Percentiles rank a stretch among this genome's conserved stretches.
Conservation (phyloP, 768 basidiomycete genomes). For the Serendipita sp. region DNA sequence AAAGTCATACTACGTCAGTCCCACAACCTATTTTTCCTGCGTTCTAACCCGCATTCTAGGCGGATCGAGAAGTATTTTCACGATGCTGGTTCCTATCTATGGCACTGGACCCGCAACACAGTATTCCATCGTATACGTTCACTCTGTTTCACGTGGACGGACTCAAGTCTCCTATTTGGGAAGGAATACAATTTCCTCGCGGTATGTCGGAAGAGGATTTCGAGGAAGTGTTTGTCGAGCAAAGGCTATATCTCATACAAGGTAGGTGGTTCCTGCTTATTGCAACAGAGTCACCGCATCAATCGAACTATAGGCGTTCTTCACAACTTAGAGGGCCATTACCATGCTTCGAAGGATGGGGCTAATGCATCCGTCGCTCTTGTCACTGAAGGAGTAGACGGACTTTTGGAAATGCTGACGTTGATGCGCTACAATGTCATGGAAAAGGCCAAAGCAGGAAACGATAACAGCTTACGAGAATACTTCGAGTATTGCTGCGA, state of each 20-base stretch:
- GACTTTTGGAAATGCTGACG: not conserved
- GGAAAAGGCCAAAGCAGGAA: not conserved
- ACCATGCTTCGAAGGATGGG: not conserved
- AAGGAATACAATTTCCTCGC: not conserved
- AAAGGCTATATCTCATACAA: not conserved
- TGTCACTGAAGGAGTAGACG: not conserved
- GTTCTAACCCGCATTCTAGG: not conserved
- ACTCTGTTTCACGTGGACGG: not conserved
- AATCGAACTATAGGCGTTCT: not conserved
- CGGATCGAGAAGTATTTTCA: not conserved
- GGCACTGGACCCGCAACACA: not conserved
- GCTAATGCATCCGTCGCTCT: no score
- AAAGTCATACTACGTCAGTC: not conserved
- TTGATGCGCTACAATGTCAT: conserved; percentile 3
- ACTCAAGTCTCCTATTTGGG: not conserved
- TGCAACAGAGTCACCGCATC: not conserved
- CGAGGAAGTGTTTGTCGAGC: not conserved
- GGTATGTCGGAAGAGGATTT: not conserved
- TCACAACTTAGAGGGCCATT: not conserved
- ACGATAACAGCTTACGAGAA: not conserved
- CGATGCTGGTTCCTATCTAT: not conserved
- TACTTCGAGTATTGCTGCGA: not conserved
- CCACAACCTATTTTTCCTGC: not conserved
- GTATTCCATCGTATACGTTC: not conserved
- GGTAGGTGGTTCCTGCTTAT: not conserved